phyloP scores from a whole-genome alignment of 768 basidiomycete genomes.

The Cystobasidium onofrii region DNA sequence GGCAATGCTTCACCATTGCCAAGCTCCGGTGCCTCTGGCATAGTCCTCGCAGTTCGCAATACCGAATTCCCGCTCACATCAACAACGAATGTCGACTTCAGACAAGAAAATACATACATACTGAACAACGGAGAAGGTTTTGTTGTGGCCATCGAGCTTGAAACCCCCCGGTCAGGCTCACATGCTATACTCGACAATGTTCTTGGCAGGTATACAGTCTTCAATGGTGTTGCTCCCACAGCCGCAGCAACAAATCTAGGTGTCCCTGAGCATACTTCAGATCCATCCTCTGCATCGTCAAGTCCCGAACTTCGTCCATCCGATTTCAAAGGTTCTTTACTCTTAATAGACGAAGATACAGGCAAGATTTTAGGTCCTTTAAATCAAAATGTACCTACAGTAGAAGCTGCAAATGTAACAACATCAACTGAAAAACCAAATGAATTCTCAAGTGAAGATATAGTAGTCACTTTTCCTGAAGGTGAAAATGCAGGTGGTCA shows the following conservation, averaged over 20 bases:
- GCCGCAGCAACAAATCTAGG: not conserved
- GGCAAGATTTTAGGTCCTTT: conserved; percentile 29
- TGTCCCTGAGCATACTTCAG: not conserved
- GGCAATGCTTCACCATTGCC: not conserved
- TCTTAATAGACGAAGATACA: conserved; percentile 26
- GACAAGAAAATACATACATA: conserved; percentile 14
- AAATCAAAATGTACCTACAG: conserved; percentile 11
- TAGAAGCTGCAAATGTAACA: not conserved
- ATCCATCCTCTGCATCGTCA: not conserved
- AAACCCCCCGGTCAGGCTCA: conserved; percentile 12
- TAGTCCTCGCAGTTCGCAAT: conserved; percentile 14
- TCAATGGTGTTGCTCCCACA: conserved; percentile 5
- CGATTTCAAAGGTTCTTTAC: conserved; percentile 10
- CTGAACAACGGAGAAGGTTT: conserved; percentile 19
- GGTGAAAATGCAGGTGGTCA: not conserved
- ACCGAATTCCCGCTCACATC: conserved; percentile 17
- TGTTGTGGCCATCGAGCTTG: conserved; percentile 22
- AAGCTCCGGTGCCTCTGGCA: not conserved
- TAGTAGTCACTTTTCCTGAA: conserved; percentile 11
- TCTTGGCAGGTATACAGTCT: not conserved
- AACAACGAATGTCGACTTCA: conserved; percentile 8
- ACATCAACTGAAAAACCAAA: not conserved
- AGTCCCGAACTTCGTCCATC: conserved; percentile 12
- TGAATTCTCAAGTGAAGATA: not conserved
- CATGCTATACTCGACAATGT: conserved; percentile 21